Percentiles rank a stretch among this genome's conserved stretches.
Evolutionary conservation across 768 basidiomycete species (phyloP).

Genomic region (Panaeolus papilionaceus): DNA sequence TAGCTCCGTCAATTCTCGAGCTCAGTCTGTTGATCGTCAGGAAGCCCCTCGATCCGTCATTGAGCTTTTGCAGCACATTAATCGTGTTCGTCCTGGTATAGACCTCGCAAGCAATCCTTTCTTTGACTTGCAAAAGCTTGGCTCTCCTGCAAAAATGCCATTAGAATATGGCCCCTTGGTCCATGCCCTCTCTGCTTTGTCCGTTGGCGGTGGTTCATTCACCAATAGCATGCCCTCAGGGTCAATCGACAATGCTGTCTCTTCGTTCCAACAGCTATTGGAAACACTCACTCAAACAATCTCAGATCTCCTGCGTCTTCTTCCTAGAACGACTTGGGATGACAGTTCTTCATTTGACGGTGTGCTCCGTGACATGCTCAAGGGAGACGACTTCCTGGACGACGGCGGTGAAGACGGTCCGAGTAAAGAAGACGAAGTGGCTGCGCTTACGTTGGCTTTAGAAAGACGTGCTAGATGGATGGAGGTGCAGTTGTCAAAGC

Average conservation of each 20-base stretch:
- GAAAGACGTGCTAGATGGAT: constrained; percentile 94
- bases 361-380: constrained; percentile 86
- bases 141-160: constrained; percentile 80
- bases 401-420: constrained; percentile 69
- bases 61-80: constrained; percentile 73
- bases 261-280: constrained; percentile 87
- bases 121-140: constrained; percentile 75
- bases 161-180: constrained; percentile 86
- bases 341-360: constrained; percentile 90
- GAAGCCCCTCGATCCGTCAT: constrained; percentile 57
- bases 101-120: constrained; percentile 74
- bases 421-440: constrained; percentile 84
- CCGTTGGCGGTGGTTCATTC: constrained; percentile 85
- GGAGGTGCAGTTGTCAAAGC: constrained; percentile 88
- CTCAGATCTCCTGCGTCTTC: constrained; percentile 81
- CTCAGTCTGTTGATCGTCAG: constrained; percentile 64
- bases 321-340: constrained; percentile 90
- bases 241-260: constrained; percentile 90
- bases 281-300: constrained; percentile 92
- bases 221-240: constrained; percentile 84
- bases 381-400: constrained; percentile 86
- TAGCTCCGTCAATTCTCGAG: constrained; percentile 62
- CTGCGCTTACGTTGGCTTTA: constrained; percentile 80
- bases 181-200: constrained; percentile 84
- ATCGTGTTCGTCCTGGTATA: constrained; percentile 63